phyloP scores from a whole-genome alignment of 768 basidiomycete species.

The Naganishia randhawae region DNA sequence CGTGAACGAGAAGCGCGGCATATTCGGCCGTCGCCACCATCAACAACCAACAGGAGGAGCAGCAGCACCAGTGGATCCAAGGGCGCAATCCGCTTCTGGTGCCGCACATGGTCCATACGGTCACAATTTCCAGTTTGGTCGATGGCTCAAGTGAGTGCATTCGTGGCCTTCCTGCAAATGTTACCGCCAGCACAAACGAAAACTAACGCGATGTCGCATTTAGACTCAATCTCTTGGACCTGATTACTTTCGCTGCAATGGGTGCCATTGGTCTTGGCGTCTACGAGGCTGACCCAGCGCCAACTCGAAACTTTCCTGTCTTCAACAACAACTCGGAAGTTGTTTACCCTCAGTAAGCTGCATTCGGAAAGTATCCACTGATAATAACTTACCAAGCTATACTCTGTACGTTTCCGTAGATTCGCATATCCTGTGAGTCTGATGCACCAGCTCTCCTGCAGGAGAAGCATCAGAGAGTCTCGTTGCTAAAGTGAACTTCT shows the following conservation, averaged over 20 bases:
- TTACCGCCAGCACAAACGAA: not conserved
- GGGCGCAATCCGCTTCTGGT: not conserved
- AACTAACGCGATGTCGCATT: constrained; percentile 30
- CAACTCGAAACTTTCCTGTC: constrained; percentile 46
- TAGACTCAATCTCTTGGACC: constrained; percentile 56
- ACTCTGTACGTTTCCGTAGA: not conserved
- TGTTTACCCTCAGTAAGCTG: constrained; percentile 56
- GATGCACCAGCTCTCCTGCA: too few relatives aligned
- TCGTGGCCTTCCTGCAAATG: not conserved
- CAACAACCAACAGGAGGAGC: not conserved
- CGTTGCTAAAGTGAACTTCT: too few relatives aligned
- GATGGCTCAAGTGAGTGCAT: constrained; percentile 24
- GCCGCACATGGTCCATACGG: constrained; percentile 17
- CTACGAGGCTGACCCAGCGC: constrained; percentile 55
- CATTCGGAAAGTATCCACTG: too few relatives aligned
- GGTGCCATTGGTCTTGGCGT: constrained; percentile 57
- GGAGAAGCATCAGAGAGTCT: too few relatives aligned
- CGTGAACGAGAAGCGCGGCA: constrained; percentile 8
- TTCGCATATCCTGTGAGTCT: constrained; percentile 53
- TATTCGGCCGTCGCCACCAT: constrained; percentile 8
- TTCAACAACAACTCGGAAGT: constrained; percentile 47
- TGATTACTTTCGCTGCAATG: constrained; percentile 61
- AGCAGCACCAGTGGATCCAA: not conserved
- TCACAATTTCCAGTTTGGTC: constrained; percentile 17
- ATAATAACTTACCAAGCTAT: not conserved